Conservation (phyloP, 176 grass and related monocot species). For the Zoysia japonica region DNA sequence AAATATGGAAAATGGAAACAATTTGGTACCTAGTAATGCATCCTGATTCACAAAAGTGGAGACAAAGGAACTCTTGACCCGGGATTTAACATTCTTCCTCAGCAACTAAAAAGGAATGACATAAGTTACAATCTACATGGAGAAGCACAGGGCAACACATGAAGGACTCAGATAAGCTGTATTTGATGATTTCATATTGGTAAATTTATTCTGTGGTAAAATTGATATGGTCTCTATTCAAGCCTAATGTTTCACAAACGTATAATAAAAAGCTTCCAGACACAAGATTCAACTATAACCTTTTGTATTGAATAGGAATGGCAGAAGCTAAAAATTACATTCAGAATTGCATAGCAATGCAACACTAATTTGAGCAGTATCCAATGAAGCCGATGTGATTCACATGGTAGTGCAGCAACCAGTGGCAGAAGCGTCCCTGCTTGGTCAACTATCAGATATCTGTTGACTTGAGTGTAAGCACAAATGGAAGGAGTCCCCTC, state of each 20-base stretch:
- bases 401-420: neutral
- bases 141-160: neutral
- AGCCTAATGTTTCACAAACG: neutral
- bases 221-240: neutral
- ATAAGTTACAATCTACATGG: neutral
- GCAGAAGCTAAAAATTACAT: neutral
- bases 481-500: neutral
- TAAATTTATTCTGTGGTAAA: neutral
- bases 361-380: neutral
- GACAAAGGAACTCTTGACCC: neutral
- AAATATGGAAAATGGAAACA: neutral
- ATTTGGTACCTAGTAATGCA: neutral
- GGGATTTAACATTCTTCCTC: neutral
- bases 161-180: neutral
- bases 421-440: neutral
- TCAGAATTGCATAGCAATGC: neutral
- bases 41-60: neutral
- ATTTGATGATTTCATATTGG: neutral
- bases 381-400: neutral
- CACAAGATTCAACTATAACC: neutral
- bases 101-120: neutral
- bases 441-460: neutral
- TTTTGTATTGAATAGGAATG: neutral
- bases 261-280: neutral
- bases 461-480: neutral